Evolutionary conservation across 768 basidiomycete genomes (phyloP).

Genomic region (Dendrothele bispora): DNA sequence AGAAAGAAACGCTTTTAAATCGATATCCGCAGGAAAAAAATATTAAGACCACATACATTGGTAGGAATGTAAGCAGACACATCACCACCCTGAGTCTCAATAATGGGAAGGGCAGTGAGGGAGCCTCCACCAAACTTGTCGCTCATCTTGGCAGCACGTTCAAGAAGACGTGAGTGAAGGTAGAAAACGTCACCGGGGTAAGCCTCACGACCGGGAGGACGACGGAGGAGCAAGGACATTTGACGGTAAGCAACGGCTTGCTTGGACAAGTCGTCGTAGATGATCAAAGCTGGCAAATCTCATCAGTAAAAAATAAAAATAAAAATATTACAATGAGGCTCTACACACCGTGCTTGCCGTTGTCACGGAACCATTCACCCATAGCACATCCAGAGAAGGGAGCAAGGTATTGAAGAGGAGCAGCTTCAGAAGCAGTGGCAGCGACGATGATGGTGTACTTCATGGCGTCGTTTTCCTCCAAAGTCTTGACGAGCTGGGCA

Average conservation of each 20-base stretch:
- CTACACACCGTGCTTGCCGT: conserved; percentile 95
- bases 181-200: conserved; percentile 99
- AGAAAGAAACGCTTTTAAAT: conserved; percentile 5
- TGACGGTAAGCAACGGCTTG: conserved; percentile 99
- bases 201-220: conserved; percentile 99
- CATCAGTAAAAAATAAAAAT: conserved; percentile 9
- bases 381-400: conserved; percentile 99
- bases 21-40: too few relatives aligned
- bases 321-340: too few relatives aligned
- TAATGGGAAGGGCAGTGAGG: conserved; percentile 97
- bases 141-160: conserved; percentile 99
- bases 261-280: conserved; percentile 99
- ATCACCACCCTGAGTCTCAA: conserved; percentile 99
- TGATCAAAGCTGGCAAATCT: conserved; percentile 73
- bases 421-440: conserved; percentile 98
- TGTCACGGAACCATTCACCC: conserved; percentile 99
- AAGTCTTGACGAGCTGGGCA: conserved; percentile 98
- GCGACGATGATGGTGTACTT: conserved; percentile 99
- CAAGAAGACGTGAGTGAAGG: conserved; percentile 99
- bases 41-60: conserved; percentile 54
- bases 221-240: conserved; percentile 99
- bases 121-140: conserved; percentile 99
- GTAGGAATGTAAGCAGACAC: conserved; percentile 99
- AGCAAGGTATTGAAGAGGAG: conserved; percentile 98
- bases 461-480: conserved; percentile 99